Conservation (phyloP, 177 flowering plant genomes). For the Telopea speciosissima region DNA sequence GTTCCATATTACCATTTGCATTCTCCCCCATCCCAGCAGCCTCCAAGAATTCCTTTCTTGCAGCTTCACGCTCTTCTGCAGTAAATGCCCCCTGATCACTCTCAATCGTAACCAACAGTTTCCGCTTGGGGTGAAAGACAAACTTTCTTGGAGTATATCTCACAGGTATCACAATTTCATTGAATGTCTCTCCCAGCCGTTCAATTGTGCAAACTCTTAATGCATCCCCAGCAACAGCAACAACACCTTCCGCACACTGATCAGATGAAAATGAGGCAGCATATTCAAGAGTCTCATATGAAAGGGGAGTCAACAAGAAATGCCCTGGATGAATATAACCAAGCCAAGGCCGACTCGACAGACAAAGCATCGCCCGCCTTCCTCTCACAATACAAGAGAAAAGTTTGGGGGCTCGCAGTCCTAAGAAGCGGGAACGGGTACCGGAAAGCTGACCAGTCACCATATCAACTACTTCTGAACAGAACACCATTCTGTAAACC, state of each 20-base stretch:
- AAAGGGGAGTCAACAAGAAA: constrained; percentile 88
- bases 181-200: constrained; percentile 89
- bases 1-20: constrained; percentile 65
- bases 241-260: constrained; percentile 99
- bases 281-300: constrained; percentile 93
- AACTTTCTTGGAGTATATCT: constrained; percentile 98
- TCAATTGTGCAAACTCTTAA: constrained; percentile 90
- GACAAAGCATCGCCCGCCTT: constrained; percentile 84
- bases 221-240: constrained; percentile 95
- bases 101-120: constrained; percentile 74
- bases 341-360: constrained; percentile 98
- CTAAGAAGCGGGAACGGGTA: constrained; percentile 93
- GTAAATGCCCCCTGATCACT: constrained; percentile 96
- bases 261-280: constrained; percentile 98
- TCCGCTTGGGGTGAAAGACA: constrained; percentile 86
- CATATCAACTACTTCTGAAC: constrained; percentile 97
- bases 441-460: constrained; percentile 97
- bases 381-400: constrained; percentile 82
- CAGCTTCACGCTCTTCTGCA: constrained; percentile 97
- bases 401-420: constrained; percentile 87
- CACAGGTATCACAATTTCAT: constrained; percentile 83
- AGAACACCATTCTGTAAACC: constrained; percentile 93
- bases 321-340: constrained; percentile 98
- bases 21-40: constrained; percentile 77
- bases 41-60: constrained; percentile 86